Evolutionary conservation across 345 rosid genomes (phyloP).

Genomic region (Lumnitzera littorea): DNA sequence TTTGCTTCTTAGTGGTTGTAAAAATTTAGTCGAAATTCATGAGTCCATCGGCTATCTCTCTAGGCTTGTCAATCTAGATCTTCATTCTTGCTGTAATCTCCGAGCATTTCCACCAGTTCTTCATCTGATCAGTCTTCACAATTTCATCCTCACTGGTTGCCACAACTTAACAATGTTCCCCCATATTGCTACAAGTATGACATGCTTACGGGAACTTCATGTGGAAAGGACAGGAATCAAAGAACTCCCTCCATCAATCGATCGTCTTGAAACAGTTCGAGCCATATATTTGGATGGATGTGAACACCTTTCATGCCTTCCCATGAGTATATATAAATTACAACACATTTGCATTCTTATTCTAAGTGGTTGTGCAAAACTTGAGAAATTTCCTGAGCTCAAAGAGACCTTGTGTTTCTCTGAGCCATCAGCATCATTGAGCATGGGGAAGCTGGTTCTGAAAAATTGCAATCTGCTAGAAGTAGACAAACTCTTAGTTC

Average conservation of each 20-base stretch:
- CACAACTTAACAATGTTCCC: constrained; percentile 17
- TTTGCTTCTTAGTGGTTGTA: constrained; percentile 11
- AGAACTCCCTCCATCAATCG: constrained; percentile 19
- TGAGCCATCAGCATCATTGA: not conserved
- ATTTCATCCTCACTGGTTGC: constrained; percentile 16
- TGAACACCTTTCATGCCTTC: constrained; percentile 13
- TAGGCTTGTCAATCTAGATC: constrained; percentile 12
- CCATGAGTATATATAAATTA: constrained; percentile 15
- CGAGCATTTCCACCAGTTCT: constrained; percentile 10
- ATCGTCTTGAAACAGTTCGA: constrained; percentile 9
- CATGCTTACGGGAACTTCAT: constrained; percentile 2
- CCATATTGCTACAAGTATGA: constrained; percentile 8
- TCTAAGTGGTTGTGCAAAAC: constrained; percentile 17
- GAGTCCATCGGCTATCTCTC: constrained; percentile 11
- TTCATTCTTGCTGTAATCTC: constrained; percentile 18
- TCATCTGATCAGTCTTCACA: constrained; percentile 8
- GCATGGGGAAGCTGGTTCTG: constrained; percentile 7
- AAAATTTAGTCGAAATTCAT: constrained; percentile 11
- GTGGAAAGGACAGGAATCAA: constrained; percentile 9
- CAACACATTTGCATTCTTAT: constrained; percentile 3
- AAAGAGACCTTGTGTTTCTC: not conserved
- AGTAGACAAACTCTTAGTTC: constrained; percentile 7
- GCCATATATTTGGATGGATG: constrained; percentile 8
- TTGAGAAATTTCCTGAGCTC: constrained; percentile 9
- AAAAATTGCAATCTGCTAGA: constrained; percentile 5